phyloP scores from a whole-genome alignment of 2,329 filamentous ascomycete species.

The Penicillium frequentans region DNA sequence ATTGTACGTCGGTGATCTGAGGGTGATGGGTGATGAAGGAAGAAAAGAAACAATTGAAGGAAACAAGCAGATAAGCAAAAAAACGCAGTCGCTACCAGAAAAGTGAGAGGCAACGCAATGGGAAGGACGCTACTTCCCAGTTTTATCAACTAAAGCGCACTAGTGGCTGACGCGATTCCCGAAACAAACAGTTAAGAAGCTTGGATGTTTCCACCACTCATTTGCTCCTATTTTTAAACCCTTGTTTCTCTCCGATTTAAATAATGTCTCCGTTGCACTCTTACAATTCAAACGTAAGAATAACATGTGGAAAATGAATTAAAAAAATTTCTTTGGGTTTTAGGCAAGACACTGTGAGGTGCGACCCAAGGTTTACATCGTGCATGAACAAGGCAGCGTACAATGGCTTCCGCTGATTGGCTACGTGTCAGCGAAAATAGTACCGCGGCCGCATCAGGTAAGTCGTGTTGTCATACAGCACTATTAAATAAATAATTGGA shows the following conservation, averaged over 20 bases:
- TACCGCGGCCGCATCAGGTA: background rate
- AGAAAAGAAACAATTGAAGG: background rate
- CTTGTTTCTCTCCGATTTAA: background rate
- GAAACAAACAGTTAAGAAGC: background rate
- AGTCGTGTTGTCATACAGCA: constrained; percentile 17
- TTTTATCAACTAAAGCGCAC: background rate
- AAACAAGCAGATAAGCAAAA: background rate
- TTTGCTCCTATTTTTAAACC: background rate
- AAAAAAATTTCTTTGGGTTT: background rate
- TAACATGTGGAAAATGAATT: no score
- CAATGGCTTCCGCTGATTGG: constrained; percentile 1
- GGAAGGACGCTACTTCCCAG: constrained; percentile 1
- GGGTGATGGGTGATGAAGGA: background rate
- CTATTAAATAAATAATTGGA: background rate
- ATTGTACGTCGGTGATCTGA: background rate
- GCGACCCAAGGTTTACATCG: background rate
- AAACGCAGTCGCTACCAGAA: background rate
- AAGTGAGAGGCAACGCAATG: background rate
- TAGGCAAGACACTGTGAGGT: background rate
- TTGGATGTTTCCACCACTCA: background rate
- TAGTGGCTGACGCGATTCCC: background rate
- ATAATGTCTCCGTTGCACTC: background rate
- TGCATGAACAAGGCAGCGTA: background rate
- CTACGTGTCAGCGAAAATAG: constrained; percentile 15
- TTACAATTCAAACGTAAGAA: no score